Base-by-base conservation (phyloP, 208 protist species). In the Crithidia mellificae region DNA sequence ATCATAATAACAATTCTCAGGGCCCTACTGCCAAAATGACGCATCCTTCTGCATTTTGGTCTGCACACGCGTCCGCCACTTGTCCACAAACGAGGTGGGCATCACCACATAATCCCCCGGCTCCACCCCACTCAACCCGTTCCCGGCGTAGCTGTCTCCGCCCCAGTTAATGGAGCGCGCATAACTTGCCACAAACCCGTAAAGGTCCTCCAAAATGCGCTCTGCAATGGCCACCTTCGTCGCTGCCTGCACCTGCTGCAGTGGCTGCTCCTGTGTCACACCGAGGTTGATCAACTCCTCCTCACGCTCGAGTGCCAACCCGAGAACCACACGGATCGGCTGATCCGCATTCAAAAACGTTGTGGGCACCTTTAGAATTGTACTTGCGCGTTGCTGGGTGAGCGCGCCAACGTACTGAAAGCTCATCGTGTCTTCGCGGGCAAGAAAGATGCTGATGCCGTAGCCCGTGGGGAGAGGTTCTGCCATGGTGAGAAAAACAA, bases 341-440 rank as follows among this genome's bases (percentile, higher is more conserved):
- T 67, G 52, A 49, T 56, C 53, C 2, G 61, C 36, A 19, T 63
- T 67, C 0, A 90, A 44, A 34, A 91, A 75, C 25, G 63, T 38
- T 0, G 76, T 36, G 0, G 85, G 80, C 6, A 89, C 80, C 20
- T 70, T 63, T 22, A 95, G 58, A 22, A 93, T 66, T 0, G 72
- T 67, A 71, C 83, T 92, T 9, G 90, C 78, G n/a, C 57, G 61
- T 22, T 63, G 66, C n/a, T 73, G 66, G n/a, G 78, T 78, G 19
- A 95, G 66, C 44, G 73, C 66, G 8, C 87, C 90, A n/a, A 95
- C 47, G 43, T 90, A 92, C 71, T 81, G 69, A 54, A 90, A 95
- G 39, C 68, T 58, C 41, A 68, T 65, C 25, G 53, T 88, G 49
- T 78, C 81, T 58, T 85, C 84, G 14, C 77, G 77, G 1, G 83